phyloP scores from a whole-genome alignment of 83 land plant genomes.

The Diphasiastrum complanatum region DNA sequence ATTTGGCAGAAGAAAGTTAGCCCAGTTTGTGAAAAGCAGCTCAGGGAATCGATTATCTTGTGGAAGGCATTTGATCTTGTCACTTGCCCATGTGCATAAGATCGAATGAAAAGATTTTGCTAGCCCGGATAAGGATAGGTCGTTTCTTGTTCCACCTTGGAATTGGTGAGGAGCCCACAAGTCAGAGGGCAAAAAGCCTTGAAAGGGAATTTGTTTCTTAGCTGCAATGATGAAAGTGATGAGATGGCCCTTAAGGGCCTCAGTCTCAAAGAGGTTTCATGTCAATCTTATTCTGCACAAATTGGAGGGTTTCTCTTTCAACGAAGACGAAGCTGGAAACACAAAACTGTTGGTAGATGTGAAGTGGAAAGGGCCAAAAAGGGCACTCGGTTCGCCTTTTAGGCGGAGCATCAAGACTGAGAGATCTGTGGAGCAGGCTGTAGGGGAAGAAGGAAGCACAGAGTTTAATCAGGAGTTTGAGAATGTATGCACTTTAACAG shows the following conservation, averaged over 20 bases:
- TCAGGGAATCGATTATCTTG: too few relatives aligned
- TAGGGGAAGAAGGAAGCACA: slow-evolving; percentile 13
- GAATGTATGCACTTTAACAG: slow-evolving; percentile 19
- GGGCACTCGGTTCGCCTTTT: slow-evolving; percentile 31
- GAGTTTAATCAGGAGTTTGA: slow-evolving; percentile 35
- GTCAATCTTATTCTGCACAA: slow-evolving; percentile 25
- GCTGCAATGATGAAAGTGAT: slow-evolving; percentile 40
- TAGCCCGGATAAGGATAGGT: too few relatives aligned
- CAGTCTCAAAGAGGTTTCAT: slow-evolving; percentile 22
- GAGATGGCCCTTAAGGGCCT: slow-evolving; percentile 34
- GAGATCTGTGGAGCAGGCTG: slow-evolving; percentile 6
- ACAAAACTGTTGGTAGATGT: slow-evolving; percentile 23
- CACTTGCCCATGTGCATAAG: too few relatives aligned
- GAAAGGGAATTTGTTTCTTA: too few relatives aligned
- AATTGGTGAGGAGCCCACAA: too few relatives aligned
- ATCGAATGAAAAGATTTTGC: too few relatives aligned
- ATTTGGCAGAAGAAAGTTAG: too few relatives aligned
- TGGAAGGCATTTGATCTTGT: too few relatives aligned
- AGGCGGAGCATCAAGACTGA: slow-evolving; percentile 25
- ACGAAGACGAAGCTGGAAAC: not conserved
- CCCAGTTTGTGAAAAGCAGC: too few relatives aligned
- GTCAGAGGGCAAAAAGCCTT: too few relatives aligned
- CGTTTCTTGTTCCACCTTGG: too few relatives aligned
- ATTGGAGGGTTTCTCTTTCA: slow-evolving; percentile 25
- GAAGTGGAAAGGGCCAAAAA: slow-evolving; percentile 38